Percentiles rank a stretch among this genome's conserved stretches.
Conservation (phyloP, 2,329 filamentous ascomycete species). For the Rutstroemia sp. region DNA sequence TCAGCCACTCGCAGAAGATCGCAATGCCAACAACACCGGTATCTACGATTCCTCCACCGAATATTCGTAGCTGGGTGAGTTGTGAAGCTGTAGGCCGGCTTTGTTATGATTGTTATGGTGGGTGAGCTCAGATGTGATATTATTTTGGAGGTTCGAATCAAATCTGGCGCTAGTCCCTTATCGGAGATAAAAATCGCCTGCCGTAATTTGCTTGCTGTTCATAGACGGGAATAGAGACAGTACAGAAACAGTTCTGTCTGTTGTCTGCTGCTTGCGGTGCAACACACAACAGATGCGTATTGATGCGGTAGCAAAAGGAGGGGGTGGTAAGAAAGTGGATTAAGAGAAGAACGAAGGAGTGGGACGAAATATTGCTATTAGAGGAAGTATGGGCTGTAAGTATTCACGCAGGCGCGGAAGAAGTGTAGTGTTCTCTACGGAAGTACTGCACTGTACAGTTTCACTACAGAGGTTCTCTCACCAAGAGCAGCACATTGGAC, state of each 20-base stretch:
- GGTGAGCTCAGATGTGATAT: background rate
- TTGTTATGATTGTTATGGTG: constrained; percentile 1
- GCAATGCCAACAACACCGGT: background rate
- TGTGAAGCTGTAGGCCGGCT: background rate
- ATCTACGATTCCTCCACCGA: background rate
- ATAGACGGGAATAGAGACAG: too few relatives aligned
- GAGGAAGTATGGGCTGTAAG: too few relatives aligned
- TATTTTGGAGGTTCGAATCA: constrained; percentile 9
- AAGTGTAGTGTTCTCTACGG: background rate
- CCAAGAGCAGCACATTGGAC: background rate
- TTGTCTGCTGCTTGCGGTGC: too few relatives aligned
- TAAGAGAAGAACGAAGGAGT: too few relatives aligned
- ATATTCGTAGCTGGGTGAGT: background rate
- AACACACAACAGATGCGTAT: too few relatives aligned
- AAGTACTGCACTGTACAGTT: background rate
- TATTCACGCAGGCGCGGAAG: background rate
- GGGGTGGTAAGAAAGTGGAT: too few relatives aligned
- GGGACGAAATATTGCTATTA: too few relatives aligned
- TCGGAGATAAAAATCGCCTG: background rate
- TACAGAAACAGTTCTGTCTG: too few relatives aligned
- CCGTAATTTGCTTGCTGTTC: background rate
- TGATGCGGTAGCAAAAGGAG: too few relatives aligned
- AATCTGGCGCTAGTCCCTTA: constrained; percentile 10
- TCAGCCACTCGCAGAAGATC: background rate
- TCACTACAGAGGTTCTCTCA: background rate